Evolutionary conservation across 192 early-diverging fungal species (phyloP).

Genomic region (Coemansia sp.): DNA sequence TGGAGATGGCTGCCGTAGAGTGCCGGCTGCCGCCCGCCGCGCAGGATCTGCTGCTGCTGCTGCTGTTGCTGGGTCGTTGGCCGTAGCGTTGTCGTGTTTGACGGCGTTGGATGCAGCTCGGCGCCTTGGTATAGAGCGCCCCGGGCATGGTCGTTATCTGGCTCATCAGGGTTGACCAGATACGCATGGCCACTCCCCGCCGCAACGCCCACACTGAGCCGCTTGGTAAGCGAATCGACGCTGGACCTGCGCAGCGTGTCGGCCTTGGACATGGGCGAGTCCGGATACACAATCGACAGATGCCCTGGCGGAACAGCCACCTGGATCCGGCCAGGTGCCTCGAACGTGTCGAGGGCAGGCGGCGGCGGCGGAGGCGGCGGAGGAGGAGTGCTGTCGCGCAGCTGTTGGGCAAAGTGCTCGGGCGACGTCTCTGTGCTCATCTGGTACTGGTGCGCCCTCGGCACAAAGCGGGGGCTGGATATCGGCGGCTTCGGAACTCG

Average conservation of each 20-base stretch:
- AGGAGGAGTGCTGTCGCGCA: too few relatives aligned
- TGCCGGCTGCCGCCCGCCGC: neutral
- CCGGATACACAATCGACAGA: slow-evolving; percentile 45
- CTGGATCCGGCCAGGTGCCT: slow-evolving; percentile 17
- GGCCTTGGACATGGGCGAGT: slow-evolving; percentile 48
- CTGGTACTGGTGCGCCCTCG: slow-evolving; percentile 2
- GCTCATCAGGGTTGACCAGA: slow-evolving; percentile 32
- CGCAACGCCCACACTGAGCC: slow-evolving; percentile 6
- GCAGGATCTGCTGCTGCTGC: slow-evolving; percentile 6
- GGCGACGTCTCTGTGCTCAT: neutral
- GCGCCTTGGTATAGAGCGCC: slow-evolving; percentile 1
- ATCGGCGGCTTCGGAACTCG: slow-evolving; percentile 1
- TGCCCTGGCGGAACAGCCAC: slow-evolving; percentile 40
- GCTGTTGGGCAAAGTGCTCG: neutral
- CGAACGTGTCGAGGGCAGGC: neutral
- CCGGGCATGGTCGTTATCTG: neutral
- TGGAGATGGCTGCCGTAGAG: neutral
- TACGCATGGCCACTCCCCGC: slow-evolving; percentile 28
- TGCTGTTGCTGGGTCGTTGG: slow-evolving; percentile 26
- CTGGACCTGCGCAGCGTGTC: slow-evolving; percentile 37
- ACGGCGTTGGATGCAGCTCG: slow-evolving; percentile 29
- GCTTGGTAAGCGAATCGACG: slow-evolving; percentile 23
- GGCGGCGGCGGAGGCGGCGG: slow-evolving; percentile 1
- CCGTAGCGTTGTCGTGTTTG: slow-evolving; percentile 41
- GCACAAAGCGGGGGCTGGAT: slow-evolving; percentile 5